phyloP scores from a whole-genome alignment of 2,329 filamentous ascomycete species.

The Dothistroma septosporum region DNA sequence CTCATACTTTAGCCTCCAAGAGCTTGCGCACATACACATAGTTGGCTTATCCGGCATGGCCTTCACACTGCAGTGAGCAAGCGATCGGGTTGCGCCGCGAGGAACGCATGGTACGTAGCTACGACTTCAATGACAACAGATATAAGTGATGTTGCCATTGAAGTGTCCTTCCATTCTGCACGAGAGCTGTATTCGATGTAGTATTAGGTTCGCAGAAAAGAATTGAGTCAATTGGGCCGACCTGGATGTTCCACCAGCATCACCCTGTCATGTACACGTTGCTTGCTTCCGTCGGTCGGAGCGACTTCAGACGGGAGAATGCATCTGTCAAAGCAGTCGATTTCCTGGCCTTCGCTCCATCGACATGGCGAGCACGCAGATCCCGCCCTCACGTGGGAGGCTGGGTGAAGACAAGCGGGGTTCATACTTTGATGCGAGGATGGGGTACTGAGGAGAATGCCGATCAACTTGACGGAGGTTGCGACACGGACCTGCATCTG shows the following conservation, averaged over 20 bases:
- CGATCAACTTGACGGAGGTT: not conserved
- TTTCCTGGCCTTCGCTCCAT: no score
- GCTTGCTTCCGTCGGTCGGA: not conserved
- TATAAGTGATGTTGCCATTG: constrained; percentile 18
- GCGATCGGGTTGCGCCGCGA: constrained; percentile 12
- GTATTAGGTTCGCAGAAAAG: constrained; percentile 17
- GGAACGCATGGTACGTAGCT: constrained; percentile 18
- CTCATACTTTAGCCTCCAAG: constrained; percentile 14
- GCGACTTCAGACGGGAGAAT: no score
- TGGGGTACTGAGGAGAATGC: not conserved
- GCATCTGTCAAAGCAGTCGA: no score
- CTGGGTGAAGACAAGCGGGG: not conserved
- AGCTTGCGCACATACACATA: constrained; percentile 13
- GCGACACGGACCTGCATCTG: not conserved
- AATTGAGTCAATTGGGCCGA: constrained; percentile 8
- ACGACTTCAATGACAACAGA: constrained; percentile 19
- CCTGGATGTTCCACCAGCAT: not conserved
- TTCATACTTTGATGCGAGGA: not conserved
- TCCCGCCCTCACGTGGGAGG: not conserved
- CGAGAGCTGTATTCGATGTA: constrained; percentile 27
- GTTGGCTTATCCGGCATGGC: constrained; percentile 25
- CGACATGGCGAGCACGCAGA: no score
- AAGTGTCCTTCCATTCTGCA: constrained; percentile 19
- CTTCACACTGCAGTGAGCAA: constrained; percentile 17
- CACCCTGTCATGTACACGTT: not conserved